Base-by-base conservation (phyloP, 2,329 filamentous ascomycete genomes). In the Fusarium nisikadoi region DNA sequence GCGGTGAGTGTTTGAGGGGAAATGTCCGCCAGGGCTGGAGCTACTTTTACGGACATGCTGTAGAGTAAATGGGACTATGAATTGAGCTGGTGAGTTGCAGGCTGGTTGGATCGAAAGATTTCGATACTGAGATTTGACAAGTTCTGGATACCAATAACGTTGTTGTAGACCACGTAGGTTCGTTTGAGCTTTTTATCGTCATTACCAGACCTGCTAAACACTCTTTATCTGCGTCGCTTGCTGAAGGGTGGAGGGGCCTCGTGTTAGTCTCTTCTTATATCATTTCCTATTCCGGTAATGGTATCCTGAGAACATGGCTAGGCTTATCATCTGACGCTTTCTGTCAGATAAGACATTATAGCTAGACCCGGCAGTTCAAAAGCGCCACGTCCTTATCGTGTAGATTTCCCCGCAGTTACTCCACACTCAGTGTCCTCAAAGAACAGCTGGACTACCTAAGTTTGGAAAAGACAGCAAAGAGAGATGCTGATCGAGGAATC, bases 181-280 rank as follows among this genome's bases (percentile, higher is more conserved):
- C 13, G 36, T 36, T 36, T n/a, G 23, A 27, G 33, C 33, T 19
- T 53, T 53, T 39, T 39, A 38, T 38, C 49, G 17, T 52, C 5
- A 14, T 16, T 11, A 20, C 8, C 13, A 36, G 11, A 19, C 23
- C 16, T 33, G 3, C 6, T 10, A 27, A 20, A 17, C 12, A 20
- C 9, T 9, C 49, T 27, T 38, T 52, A 53, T 53, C 33, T 19
- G 23, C 33, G 23, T 38, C 17, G 19, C 23, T 27, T 39, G 49
- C 49, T 53, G 33, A 53, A 53, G 49, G 49, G 49, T 35, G 49
- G 49, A 52, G 49, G 49, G 49, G 49, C 33, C 17, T 38, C 4
- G 2, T 53, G 49, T 27, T 27, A 27, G 49, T 11, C 23, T 27
- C 14, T 27, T 53, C 49, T 53, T 53, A 20, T 53, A 53, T 17